These are phyloP conservation scores for Hypoxylon lenormandii DNA, from an alignment of 495 filamentous ascomycete genomes.

Conservation along the genomic window DNA sequence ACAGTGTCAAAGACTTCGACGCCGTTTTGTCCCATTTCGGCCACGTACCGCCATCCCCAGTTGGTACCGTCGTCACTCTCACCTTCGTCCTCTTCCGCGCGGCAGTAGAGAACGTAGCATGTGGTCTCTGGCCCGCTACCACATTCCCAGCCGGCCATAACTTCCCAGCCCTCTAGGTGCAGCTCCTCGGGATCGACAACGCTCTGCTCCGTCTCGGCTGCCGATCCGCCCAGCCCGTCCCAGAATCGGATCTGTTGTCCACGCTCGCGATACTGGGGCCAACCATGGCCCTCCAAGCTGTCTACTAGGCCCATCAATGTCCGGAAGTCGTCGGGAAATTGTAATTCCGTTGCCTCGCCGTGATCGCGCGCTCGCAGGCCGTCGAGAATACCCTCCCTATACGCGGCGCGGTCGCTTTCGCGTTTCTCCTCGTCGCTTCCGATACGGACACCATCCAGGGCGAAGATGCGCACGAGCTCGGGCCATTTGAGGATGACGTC, in stretches of 20 bases:
- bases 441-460: constrained; percentile 5
- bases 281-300: constrained; percentile 21
- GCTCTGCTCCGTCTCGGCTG: not conserved
- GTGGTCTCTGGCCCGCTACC: constrained; percentile 18
- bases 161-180: constrained; percentile 7
- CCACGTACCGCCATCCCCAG: constrained; percentile 28
- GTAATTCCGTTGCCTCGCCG: not conserved
- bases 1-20: constrained; percentile 22
- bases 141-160: constrained; percentile 20
- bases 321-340: constrained; percentile 4
- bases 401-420: not conserved
- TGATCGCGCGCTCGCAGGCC: not conserved
- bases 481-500: constrained; percentile 22
- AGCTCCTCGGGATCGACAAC: constrained; percentile 13
- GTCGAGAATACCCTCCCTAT: constrained; percentile 4
- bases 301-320: constrained; percentile 15
- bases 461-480: constrained; percentile 13
- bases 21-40: constrained; percentile 21
- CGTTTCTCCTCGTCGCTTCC: not conserved
- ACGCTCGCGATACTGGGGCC: constrained; percentile 22
- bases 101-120: constrained; percentile 21
- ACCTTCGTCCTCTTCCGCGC: constrained; percentile 10
- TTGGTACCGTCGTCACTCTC: not conserved
- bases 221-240: constrained; percentile 13
- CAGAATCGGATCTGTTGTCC: constrained; percentile 26